Conservation (phyloP, 441 rosid species). For the Omphalea diandra region DNA sequence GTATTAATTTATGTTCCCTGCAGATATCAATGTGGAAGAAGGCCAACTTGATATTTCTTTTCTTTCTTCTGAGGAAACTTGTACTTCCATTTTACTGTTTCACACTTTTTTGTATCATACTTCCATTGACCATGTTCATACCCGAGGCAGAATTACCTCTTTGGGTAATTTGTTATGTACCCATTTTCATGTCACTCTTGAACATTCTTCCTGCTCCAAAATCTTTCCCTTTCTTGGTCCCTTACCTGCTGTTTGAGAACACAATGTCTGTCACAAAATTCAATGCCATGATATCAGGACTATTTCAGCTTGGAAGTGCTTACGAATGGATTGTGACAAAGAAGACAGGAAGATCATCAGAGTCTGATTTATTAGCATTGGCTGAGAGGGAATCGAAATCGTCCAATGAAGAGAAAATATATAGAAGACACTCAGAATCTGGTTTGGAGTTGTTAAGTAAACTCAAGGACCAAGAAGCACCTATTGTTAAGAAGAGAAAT, state of each 20-base stretch:
- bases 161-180: conserved; percentile 88
- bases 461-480: conserved; percentile 48
- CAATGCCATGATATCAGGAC: conserved; percentile 92
- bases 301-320: conserved; percentile 93
- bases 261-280: conserved; percentile 96
- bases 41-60: conserved; percentile 74
- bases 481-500: conserved; percentile 47
- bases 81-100: conserved; percentile 91
- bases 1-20: conserved; percentile 24
- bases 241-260: conserved; percentile 90
- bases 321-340: conserved; percentile 95
- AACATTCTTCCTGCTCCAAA: conserved; percentile 82
- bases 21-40: conserved; percentile 73
- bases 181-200: conserved; percentile 74
- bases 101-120: conserved; percentile 87
- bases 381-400: conserved; percentile 71
- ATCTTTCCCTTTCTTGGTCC: conserved; percentile 87
- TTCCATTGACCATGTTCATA: conserved; percentile 89
- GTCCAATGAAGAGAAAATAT: conserved; percentile 50
- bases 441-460: conserved; percentile 67
- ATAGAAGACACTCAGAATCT: conserved; percentile 68
- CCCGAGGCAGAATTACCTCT: conserved; percentile 88
- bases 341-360: conserved; percentile 87
- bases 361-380: conserved; percentile 71
- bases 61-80: conserved; percentile 86